Conservation (phyloP, 176 grass and related monocot genomes). For the Oryza meridionalis region DNA sequence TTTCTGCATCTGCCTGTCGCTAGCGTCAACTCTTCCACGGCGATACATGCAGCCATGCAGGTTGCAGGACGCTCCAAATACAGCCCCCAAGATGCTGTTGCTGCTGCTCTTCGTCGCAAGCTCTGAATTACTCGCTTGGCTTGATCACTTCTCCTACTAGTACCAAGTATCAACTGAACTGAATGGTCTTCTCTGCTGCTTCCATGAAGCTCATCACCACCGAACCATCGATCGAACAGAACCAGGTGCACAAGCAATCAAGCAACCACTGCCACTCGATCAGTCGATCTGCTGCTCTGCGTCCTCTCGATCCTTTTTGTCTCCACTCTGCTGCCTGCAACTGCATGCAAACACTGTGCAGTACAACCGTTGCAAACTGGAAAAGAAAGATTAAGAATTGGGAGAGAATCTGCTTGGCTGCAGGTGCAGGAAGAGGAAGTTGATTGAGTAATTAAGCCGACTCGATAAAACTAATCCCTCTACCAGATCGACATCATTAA, state of each 20-base stretch:
- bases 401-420: neutral
- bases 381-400: neutral
- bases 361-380: neutral
- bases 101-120: neutral
- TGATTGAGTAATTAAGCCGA: neutral
- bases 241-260: neutral
- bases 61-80: neutral
- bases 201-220: constrained; percentile 18
- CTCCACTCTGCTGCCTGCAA: neutral
- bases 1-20: constrained; percentile 16
- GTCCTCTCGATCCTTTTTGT: neutral
- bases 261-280: neutral
- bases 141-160: neutral
- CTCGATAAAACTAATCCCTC: neutral
- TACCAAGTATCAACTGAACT: neutral
- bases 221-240: neutral
- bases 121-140: neutral
- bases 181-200: neutral
- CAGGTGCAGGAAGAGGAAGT: neutral
- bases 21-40: constrained; percentile 4
- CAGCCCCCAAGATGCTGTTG: neutral
- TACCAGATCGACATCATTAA: constrained; percentile 25
- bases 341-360: neutral
- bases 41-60: neutral
- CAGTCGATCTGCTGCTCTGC: neutral